Base-by-base conservation (phyloP, 306 rosid genomes). In the Pterocarpus santalinus region DNA sequence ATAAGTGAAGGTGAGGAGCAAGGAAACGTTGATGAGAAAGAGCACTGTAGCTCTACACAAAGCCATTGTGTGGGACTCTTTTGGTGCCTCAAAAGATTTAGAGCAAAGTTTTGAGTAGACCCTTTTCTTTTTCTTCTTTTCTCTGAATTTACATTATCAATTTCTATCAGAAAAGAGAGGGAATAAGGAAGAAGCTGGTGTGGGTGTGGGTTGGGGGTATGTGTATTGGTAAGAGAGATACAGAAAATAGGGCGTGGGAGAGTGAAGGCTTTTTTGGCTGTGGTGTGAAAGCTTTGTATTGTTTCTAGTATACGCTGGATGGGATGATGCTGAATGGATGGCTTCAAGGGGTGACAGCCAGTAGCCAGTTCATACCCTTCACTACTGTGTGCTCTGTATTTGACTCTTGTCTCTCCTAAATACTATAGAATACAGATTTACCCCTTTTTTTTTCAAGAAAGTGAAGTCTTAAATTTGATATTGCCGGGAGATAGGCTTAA, bases 331-430 rank as follows among this genome's bases (percentile, higher is more conserved):
- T 44, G 81, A 46, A 43, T 35, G 67, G 72, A 81, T 55, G 72
- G 11, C 15, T 51, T 14, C 32, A 60, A 82, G 39, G 12, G 30
- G 82, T 81, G 88, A 86, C 88, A 89, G 90, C 86, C 86, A 76
- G 46, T 86, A 78, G 91, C 90, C 92, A 85, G 90, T 87, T 91
- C 92, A 87, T 64, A 83, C 75, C 61, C 63, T 53, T 72, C 28
- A 32, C 12, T 15, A 14, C 64, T 69, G 51, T 61, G 34, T 69
- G 51, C 34, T 47, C 14, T 8, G 17, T 46, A 69, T 72, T 83
- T 77, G 69, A 83, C 86, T 64, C 2, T 13, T 51, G 56, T 51
- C n/a, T 15, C 17, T 51, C 16, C 3, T 51, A 51, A 51, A 51
- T 13, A 22, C 28, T 22, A 22, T 22, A 22, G 0, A 22, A 22